Percentiles rank a stretch among this genome's conserved stretches.
These are phyloP conservation scores for Raphanus sativus DNA, from an alignment of 345 rosid species.

Conservation along the genomic window DNA sequence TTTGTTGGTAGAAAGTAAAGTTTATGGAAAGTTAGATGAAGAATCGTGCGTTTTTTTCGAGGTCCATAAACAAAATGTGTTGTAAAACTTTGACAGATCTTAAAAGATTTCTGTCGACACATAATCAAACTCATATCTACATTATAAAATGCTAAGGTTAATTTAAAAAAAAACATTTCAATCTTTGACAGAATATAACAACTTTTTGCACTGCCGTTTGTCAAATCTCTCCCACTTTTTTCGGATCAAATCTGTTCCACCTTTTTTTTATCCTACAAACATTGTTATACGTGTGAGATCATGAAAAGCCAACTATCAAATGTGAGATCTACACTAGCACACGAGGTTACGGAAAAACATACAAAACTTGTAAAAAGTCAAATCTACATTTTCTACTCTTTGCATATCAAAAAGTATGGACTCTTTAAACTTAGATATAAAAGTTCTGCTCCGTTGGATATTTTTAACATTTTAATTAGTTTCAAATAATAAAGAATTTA, in stretches of 20 bases:
- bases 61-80: neutral
- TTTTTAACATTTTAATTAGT: neutral
- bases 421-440: neutral
- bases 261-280: neutral
- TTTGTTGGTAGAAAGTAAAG: neutral
- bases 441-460: neutral
- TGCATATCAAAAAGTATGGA: neutral
- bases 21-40: neutral
- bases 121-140: neutral
- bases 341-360: neutral
- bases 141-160: neutral
- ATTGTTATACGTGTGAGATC: neutral
- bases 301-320: neutral
- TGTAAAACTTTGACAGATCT: neutral
- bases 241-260: too few relatives aligned
- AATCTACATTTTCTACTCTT: neutral
- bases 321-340: neutral
- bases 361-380: neutral
- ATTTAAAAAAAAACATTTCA: neutral
- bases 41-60: neutral
- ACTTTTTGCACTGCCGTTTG: neutral
- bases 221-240: neutral
- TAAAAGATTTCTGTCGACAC: neutral
- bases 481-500: neutral
- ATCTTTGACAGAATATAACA: neutral